Conservation (phyloP, 2,329 filamentous ascomycete species). For the Botrytis tulipae region DNA sequence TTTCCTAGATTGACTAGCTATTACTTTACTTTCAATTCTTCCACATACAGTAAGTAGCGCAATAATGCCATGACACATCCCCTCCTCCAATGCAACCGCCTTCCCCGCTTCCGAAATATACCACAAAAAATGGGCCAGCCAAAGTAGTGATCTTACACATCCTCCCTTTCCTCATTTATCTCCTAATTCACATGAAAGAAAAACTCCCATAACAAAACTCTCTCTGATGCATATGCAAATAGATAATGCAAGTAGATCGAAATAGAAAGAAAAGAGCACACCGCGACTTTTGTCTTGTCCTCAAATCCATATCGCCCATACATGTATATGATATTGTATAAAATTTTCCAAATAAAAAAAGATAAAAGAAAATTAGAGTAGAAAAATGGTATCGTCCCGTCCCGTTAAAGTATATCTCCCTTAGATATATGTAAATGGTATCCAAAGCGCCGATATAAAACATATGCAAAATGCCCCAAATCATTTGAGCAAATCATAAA, state of each 20-base stretch:
- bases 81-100: background rate
- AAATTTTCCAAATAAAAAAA: background rate
- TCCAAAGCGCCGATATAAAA: conserved; percentile 20
- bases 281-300: conserved; percentile 5
- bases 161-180: background rate
- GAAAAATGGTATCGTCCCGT: conserved; percentile 22
- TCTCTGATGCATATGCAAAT: conserved; percentile 1
- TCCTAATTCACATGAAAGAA: background rate
- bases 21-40: background rate
- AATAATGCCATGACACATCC: background rate
- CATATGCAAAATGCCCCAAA: conserved; percentile 8
- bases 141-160: conserved; percentile 10
- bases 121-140: conserved; percentile 11
- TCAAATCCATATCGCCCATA: background rate
- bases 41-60: conserved; percentile 3
- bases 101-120: background rate
- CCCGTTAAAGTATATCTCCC: conserved; percentile 19
- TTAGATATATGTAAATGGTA: conserved; percentile 15
- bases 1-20: background rate
- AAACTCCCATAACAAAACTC: conserved; percentile 2
- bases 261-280: background rate
- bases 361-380: background rate
- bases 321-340: conserved; percentile 11
- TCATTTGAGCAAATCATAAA: conserved; percentile 11
- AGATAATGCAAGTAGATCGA: background rate